Percentiles rank a stretch among this genome's conserved stretches.
Conservation (phyloP, 176 grass and related monocot species). For the Bonia amplexicaulis region DNA sequence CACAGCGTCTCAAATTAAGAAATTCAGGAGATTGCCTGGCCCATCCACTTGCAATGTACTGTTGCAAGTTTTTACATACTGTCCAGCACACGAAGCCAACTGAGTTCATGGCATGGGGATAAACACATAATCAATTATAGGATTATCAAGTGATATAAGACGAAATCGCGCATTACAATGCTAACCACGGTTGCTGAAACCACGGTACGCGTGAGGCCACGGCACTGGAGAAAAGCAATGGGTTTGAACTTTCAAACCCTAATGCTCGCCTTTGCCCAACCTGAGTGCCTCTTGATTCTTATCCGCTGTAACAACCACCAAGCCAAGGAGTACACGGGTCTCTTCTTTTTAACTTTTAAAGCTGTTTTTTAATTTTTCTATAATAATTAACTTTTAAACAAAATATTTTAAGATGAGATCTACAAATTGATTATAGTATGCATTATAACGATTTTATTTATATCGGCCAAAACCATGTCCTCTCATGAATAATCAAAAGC, state of each 20-base stretch:
- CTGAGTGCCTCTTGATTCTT: slow-evolving; percentile 2
- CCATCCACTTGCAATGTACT: not conserved
- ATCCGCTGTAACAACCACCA: slow-evolving; percentile 26
- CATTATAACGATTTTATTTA: too few species aligned
- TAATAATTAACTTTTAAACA: too few species aligned
- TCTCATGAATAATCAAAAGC: too few species aligned
- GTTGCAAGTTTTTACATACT: not conserved
- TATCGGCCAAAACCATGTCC: too few species aligned
- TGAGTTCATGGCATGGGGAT: not conserved
- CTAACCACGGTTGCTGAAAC: slow-evolving; percentile 21
- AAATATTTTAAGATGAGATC: too few species aligned
- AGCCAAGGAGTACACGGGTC: not conserved
- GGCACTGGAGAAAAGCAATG: not conserved
- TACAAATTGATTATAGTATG: too few species aligned
- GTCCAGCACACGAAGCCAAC: not conserved
- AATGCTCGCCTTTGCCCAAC: not conserved
- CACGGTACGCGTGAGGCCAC: slow-evolving; percentile 9
- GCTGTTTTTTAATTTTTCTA: too few species aligned
- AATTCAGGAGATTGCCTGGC: not conserved
- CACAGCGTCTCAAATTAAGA: not conserved
- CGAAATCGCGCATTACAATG: slow-evolving; percentile 29
- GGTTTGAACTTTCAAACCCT: slow-evolving; percentile 26
- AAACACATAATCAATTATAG: slow-evolving; percentile 1
- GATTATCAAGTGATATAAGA: not conserved
- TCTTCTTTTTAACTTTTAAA: too few species aligned